Evolutionary conservation across 805 yeast genomes (phyloP).

Genomic region (Suhomyces prunicola): DNA sequence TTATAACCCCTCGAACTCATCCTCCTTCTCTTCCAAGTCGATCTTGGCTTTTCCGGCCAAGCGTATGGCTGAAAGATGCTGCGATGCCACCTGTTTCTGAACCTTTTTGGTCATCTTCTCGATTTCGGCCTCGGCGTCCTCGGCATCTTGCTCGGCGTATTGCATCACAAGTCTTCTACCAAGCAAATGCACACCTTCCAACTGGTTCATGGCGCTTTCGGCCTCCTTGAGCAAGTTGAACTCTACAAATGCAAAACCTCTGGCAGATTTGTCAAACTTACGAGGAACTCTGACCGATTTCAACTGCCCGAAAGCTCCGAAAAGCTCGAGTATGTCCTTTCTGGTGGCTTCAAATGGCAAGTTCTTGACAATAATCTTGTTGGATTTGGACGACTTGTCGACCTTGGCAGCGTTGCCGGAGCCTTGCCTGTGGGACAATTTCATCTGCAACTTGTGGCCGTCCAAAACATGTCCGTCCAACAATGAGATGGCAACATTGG

Average conservation of each 20-base stretch:
- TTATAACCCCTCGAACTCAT: conserved; percentile 17
- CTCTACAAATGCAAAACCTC: conserved; percentile 98
- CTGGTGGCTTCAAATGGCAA: conserved; percentile 95
- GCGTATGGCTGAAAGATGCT: conserved; percentile 67
- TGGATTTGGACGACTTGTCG: conserved; percentile 41
- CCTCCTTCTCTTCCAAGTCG: conserved; percentile 58
- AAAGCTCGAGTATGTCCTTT: conserved; percentile 87
- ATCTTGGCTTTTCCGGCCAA: conserved; percentile 71
- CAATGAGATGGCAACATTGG: conserved; percentile 67
- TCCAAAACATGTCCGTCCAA: conserved; percentile 77
- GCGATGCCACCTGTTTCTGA: conserved; percentile 72
- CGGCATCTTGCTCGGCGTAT: conserved; percentile 80
- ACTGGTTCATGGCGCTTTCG: conserved; percentile 86
- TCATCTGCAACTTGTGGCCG: conserved; percentile 87
- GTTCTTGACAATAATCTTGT: conserved; percentile 90
- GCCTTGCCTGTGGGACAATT: conserved; percentile 77
- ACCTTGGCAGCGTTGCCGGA: conserved; percentile 18
- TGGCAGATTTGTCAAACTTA: conserved; percentile 90
- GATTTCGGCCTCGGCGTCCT: conserved; percentile 85
- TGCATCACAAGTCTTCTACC: conserved; percentile 95
- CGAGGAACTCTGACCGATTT: conserved; percentile 94
- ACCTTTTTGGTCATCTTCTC: conserved; percentile 87
- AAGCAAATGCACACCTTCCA: conserved; percentile 92
- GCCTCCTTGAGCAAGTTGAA: conserved; percentile 84
- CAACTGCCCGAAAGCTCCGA: conserved; percentile 91